phyloP scores from a whole-genome alignment of 345 rosid species.

The Eucalyptus tenuipes region DNA sequence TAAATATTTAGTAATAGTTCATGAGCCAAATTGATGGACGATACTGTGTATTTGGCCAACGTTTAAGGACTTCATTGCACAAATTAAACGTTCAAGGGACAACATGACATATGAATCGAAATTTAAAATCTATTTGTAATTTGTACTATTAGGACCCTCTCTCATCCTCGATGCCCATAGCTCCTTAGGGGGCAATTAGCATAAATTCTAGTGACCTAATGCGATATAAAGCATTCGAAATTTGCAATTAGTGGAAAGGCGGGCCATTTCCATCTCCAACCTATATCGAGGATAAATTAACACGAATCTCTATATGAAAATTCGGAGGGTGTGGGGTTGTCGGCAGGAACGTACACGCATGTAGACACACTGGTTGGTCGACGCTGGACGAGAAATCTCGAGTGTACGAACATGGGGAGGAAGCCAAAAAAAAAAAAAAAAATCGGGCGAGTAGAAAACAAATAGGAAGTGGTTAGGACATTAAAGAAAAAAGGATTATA shows the following conservation, averaged over 20 bases:
- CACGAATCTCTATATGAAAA: neutral
- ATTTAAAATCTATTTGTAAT: too few relatives aligned
- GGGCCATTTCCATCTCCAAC: neutral
- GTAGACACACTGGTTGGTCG: neutral
- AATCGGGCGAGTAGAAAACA: neutral
- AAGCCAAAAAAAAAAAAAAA: neutral
- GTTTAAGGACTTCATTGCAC: rapidly evolving
- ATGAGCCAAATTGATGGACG: rapidly evolving
- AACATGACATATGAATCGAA: too few relatives aligned
- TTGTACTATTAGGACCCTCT: neutral
- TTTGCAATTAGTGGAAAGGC: neutral
- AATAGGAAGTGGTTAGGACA: neutral
- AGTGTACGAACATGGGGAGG: neutral
- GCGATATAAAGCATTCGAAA: neutral
- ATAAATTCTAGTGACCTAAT: neutral
- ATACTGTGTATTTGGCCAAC: rapidly evolving
- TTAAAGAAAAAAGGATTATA: neutral
- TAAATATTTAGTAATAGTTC: too few relatives aligned
- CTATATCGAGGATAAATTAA: neutral
- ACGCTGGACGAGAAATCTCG: neutral
- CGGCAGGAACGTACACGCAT: neutral
- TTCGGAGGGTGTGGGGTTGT: neutral
- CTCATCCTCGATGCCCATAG: neutral
- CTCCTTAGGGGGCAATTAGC: neutral
- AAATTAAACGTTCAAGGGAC: rapidly evolving